phyloP scores from a whole-genome alignment of 2,329 filamentous ascomycete species.

The Fusarium newnesense region DNA sequence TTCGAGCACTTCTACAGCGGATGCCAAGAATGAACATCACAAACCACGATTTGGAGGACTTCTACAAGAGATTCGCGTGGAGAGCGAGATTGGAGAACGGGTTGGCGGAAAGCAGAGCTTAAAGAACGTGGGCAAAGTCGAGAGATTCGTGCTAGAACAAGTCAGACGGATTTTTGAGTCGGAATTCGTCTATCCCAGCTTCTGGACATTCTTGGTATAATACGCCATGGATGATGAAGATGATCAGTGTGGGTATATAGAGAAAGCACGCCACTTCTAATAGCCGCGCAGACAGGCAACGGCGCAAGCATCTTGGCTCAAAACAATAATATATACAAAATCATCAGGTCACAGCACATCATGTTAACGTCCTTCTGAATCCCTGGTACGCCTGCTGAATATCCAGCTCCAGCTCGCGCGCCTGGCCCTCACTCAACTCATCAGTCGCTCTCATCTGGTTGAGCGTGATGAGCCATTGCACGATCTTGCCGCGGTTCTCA shows the following conservation, averaged over 20 bases:
- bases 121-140: conserved; percentile 98
- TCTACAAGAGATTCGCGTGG: conserved; percentile 91
- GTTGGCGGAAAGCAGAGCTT: conserved; percentile 93
- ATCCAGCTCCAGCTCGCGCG: conserved; percentile 88
- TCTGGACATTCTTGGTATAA: conserved; percentile 95
- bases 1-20: conserved; percentile 3
- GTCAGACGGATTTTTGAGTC: conserved; percentile 98
- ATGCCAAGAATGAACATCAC: conserved; percentile 44
- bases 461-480: conserved; percentile 96
- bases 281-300: neutral
- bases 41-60: conserved; percentile 72
- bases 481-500: conserved; percentile 94
- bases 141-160: conserved; percentile 96
- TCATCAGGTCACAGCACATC: conserved; percentile 28
- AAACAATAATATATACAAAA: conserved; percentile 6
- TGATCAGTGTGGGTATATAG: conserved; percentile 38
- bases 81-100: conserved; percentile 95
- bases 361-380: conserved; percentile 83
- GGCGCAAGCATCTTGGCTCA: conserved; percentile 21
- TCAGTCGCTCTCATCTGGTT: conserved; percentile 99
- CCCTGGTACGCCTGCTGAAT: conserved; percentile 95
- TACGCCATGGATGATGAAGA: conserved; percentile 1
- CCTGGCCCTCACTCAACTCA: conserved; percentile 87
- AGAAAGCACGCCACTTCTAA: conserved; percentile 18
- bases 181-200: conserved; percentile 97